Evolutionary conservation across 495 filamentous ascomycete species (phyloP).

Genomic region (Baudoinia panamericana): DNA sequence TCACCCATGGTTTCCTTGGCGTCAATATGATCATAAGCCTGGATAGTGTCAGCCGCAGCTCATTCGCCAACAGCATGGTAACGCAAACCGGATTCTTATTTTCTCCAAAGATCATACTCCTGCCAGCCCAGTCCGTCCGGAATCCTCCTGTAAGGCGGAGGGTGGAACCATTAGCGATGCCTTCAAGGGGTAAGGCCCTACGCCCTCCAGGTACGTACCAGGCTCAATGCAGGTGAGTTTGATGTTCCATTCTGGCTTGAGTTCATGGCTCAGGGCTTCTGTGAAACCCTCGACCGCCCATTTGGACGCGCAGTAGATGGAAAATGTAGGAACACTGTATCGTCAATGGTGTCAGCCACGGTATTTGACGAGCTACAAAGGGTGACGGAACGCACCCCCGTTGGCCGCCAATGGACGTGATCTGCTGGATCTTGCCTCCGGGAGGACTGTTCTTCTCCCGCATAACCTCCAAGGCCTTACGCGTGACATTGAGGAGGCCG

Average conservation of each 20-base stretch:
- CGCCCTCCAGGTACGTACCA: too few species aligned
- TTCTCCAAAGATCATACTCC: constrained; percentile 28
- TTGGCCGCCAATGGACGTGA: constrained; percentile 35
- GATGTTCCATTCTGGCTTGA: constrained; percentile 32
- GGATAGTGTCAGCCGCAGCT: not conserved
- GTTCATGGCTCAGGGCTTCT: constrained; percentile 24
- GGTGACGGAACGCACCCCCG: too few species aligned
- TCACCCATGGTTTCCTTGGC: constrained; percentile 28
- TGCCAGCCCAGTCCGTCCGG: constrained; percentile 28
- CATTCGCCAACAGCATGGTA: not conserved
- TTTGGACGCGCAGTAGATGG: constrained; percentile 32
- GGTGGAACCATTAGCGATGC: too few species aligned
- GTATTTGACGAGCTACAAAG: too few species aligned
- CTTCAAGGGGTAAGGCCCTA: too few species aligned
- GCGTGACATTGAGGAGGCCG: constrained; percentile 30
- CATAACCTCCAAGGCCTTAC: constrained; percentile 34
- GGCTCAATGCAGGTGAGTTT: constrained; percentile 29
- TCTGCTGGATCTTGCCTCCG: constrained; percentile 35
- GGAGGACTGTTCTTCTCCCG: constrained; percentile 27
- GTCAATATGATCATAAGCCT: constrained; percentile 30
- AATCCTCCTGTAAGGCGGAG: too few species aligned
- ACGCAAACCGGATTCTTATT: constrained; percentile 27
- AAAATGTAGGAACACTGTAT: constrained; percentile 29
- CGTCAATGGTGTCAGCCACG: too few species aligned
- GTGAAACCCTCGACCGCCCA: constrained; percentile 33